A percentile compares a stretch with the other conserved stretches of the same genome.
phyloP scores from a whole-genome alignment of 805 yeast genomes.

The Candida anglica region DNA sequence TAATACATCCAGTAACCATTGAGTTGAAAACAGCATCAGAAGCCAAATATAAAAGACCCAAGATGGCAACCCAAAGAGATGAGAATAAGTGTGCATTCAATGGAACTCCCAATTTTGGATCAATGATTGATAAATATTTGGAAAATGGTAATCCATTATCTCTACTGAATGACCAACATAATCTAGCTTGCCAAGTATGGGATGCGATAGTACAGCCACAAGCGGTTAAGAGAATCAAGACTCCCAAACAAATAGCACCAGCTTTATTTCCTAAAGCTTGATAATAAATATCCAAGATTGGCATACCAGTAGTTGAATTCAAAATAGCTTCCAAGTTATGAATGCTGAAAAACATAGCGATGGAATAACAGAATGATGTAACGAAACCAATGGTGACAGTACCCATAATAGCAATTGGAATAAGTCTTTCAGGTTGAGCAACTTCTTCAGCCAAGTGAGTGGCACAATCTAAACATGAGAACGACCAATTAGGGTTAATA shows the following conservation, averaged over 20 bases:
- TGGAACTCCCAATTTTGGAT: conserved; percentile 36
- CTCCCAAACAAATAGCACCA: conserved; percentile 35
- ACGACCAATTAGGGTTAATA: conserved; percentile 35
- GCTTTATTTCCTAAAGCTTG: conserved; percentile 31
- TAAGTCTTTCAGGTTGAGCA: conserved; percentile 30
- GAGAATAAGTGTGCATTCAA: conserved; percentile 38
- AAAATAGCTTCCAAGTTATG: conserved; percentile 26
- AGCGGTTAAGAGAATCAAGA: conserved; percentile 31
- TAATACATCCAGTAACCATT: conserved; percentile 30
- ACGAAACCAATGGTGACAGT: conserved; percentile 39
- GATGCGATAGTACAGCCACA: conserved; percentile 36
- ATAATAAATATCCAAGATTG: conserved; percentile 37
- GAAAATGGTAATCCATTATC: conserved; percentile 42
- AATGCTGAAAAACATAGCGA: conserved; percentile 38
- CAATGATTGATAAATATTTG: conserved; percentile 31
- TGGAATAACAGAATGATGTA: conserved; percentile 35
- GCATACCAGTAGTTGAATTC: conserved; percentile 30
- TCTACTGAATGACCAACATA: conserved; percentile 41
- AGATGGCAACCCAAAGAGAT: conserved; percentile 26
- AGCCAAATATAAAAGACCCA: conserved; percentile 34
- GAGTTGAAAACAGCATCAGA: conserved; percentile 38
- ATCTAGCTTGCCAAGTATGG: conserved; percentile 42
- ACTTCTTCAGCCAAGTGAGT: conserved; percentile 42
- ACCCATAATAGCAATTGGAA: conserved; percentile 36
- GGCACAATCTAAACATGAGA: conserved; percentile 38